Base-by-base conservation (phyloP, 2,329 filamentous ascomycete species). In the Dothistroma septosporum region DNA sequence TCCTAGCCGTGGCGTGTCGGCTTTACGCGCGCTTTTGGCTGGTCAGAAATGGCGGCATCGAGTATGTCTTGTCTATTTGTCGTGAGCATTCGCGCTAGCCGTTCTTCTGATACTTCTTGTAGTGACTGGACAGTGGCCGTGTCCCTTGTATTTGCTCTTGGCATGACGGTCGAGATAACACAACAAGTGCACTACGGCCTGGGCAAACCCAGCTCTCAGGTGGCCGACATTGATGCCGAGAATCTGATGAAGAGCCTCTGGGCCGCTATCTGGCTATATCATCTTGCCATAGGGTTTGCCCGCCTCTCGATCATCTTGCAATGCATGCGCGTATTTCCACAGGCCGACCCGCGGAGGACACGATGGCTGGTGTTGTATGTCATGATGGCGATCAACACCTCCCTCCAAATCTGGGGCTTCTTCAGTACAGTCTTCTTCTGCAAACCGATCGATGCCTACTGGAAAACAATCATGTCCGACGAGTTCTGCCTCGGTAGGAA, bases 321-420 rank as follows among this genome's bases (percentile, higher is more conserved):
- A n/a, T 55, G 46, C 53, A 55, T 55, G 33, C 58, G 58, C 5
- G 46, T 60, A 11, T 60, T 60, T n/a, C 57, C 57, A 19, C 50
- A 54, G 24, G 57, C 37, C 8, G 57, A 50, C 35, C 47, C 33
- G 19, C 35, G 57, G 14, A 44, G 33, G 11, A 50, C 35, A 14
- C 16, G 49, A 35, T 59, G 57, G 49, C 33, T 53, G 22, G 31
- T 54, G 35, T n/a, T 53, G 50, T 53, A 53, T 19, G n/a, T 28
- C 24, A 32, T 53, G 50, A 35, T 53, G 9, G 50, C 50, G 14
- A n/a, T 53, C 22, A 35, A 53, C 31, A 53, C 50, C 19, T 32
- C 50, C 33, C 12, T 53, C 11, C 24, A 32, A 31, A 31, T 28
- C 31, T 55, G 52, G 52, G 53, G 52, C 2, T 49, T 53, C 12